Evolutionary conservation across 2,329 filamentous ascomycete species (phyloP).

Genomic region (Thielaviopsis populi): DNA sequence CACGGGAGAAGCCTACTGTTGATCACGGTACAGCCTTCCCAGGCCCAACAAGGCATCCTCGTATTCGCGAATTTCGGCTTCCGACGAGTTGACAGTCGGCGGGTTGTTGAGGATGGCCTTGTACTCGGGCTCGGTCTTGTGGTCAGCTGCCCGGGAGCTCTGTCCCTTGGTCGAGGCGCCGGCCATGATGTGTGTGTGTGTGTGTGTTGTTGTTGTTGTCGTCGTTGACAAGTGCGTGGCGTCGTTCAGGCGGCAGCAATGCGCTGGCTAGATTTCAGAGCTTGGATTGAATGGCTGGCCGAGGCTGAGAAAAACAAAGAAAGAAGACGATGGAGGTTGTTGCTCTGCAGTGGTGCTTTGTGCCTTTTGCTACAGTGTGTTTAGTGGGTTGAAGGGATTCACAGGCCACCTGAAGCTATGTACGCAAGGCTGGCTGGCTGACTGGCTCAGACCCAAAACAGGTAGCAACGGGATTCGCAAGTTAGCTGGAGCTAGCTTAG

Average conservation of each 20-base stretch:
- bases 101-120: constrained; percentile 78
- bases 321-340: neutral
- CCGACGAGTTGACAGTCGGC: constrained; percentile 58
- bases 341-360: constrained; percentile 4
- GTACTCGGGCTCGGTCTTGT: constrained; percentile 73
- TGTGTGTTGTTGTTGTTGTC: neutral
- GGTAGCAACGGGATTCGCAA: constrained; percentile 17
- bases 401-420: neutral
- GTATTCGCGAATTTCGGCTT: constrained; percentile 79
- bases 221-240: too few relatives aligned
- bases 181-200: constrained; percentile 52
- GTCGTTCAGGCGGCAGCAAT: neutral
- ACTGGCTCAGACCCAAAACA: constrained; percentile 13
- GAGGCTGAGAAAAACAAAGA: neutral
- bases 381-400: constrained; percentile 8
- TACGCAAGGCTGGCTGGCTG: constrained; percentile 16
- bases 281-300: neutral
- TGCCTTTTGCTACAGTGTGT: neutral
- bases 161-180: constrained; percentile 44
- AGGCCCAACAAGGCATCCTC: constrained; percentile 77
- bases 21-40: constrained; percentile 83
- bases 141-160: constrained; percentile 3
- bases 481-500: neutral
- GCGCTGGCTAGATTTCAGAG: neutral
- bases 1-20: constrained; percentile 38